Percentiles rank a stretch among this genome's conserved stretches.
These are phyloP conservation scores for Eucalyptus tenuipes DNA, from an alignment of 345 rosid species.

Conservation along the genomic window DNA sequence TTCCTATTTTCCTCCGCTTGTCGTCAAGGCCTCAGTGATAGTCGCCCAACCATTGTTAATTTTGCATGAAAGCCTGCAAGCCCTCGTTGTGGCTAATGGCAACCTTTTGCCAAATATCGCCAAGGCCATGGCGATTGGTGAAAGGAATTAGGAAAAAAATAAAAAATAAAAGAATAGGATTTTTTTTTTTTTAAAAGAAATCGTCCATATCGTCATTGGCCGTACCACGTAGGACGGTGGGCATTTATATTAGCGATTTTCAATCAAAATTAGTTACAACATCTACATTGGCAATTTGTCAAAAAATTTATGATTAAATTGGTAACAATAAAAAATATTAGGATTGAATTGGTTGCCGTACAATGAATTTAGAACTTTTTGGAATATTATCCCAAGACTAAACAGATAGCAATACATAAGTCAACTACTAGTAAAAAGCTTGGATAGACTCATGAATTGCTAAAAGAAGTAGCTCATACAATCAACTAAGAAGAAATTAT, in stretches of 20 bases:
- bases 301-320: too few species aligned
- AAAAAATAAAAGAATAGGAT: accelerated
- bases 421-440: not conserved
- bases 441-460: not conserved
- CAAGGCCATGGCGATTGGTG: accelerated
- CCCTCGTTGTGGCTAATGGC: not conserved
- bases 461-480: not conserved
- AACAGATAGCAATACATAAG: not conserved
- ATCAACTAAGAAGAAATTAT: too few species aligned
- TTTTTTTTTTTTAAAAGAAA: too few species aligned
- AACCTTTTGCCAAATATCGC: not conserved
- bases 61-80: accelerated
- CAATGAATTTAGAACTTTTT: too few species aligned
- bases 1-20: not conserved
- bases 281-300: not conserved
- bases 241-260: accelerated
- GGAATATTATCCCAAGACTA: not conserved
- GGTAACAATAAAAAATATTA: too few species aligned
- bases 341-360: accelerated
- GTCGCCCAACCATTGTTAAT: not conserved
- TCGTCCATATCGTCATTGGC: not conserved
- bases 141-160: not conserved
- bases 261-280: not conserved
- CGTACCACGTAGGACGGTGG: accelerated
- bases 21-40: too few species aligned